Evolutionary conservation across 257 asterid species (phyloP).

Genomic region (Scutellaria baicalensis): DNA sequence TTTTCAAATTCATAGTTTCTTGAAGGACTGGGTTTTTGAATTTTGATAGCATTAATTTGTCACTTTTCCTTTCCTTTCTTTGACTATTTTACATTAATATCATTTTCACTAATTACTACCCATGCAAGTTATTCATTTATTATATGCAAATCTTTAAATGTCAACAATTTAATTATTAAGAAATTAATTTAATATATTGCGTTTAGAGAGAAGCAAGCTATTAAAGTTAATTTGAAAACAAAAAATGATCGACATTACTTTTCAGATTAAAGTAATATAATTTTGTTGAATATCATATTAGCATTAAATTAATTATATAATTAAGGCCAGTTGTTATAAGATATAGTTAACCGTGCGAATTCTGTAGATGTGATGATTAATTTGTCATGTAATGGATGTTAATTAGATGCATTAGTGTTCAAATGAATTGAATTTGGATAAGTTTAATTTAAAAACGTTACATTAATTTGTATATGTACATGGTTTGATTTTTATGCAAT

Average conservation of each 20-base stretch:
- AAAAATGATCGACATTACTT: background rate
- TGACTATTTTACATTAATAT: conserved; percentile 10
- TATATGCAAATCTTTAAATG: background rate
- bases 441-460: no score
- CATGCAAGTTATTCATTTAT: background rate
- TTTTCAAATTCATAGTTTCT: background rate
- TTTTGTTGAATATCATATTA: background rate
- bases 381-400: no score
- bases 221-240: background rate
- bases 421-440: no score
- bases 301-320: no score
- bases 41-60: background rate
- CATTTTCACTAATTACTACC: background rate
- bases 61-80: conserved; percentile 9
- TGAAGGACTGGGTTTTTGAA: background rate
- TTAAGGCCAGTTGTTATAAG: no score
- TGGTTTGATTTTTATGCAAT: no score
- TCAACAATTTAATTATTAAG: background rate
- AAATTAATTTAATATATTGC: background rate
- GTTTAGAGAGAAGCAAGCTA: background rate
- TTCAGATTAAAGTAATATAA: background rate
- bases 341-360: no score
- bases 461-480: no score
- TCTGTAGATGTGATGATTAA: no score
- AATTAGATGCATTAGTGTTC: no score